Conservation (phyloP, 495 filamentous ascomycete genomes). For the Schizothecium vesticola region DNA sequence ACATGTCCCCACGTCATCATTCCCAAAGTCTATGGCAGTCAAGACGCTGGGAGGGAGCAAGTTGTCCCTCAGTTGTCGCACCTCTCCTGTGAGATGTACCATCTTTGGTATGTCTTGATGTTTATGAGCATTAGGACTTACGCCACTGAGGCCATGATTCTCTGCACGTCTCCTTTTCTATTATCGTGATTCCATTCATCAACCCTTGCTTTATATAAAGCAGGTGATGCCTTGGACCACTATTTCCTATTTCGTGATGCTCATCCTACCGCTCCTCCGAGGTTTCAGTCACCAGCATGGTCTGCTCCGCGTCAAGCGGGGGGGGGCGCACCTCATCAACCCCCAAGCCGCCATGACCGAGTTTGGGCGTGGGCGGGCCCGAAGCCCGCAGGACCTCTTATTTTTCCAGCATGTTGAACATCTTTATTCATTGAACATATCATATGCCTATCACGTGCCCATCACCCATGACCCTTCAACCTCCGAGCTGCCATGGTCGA, state of each 20-base stretch:
- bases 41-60: neutral
- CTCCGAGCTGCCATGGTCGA: neutral
- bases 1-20: too few species aligned
- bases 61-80: neutral
- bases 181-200: neutral
- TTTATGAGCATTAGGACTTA: neutral
- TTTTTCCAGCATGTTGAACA: too few species aligned
- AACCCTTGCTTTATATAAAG: neutral
- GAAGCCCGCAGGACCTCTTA: too few species aligned
- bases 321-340: too few species aligned
- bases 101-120: neutral
- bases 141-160: neutral
- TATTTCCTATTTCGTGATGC: neutral
- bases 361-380: too few species aligned
- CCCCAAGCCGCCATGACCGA: too few species aligned
- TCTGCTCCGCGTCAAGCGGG: too few species aligned
- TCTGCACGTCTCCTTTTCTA: neutral
- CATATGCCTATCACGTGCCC: neutral
- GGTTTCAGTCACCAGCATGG: neutral
- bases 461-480: neutral
- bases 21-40: too few species aligned
- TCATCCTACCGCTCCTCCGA: neutral
- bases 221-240: neutral
- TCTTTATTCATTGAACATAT: neutral
- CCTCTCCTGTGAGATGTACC: neutral